Evolutionary conservation across 139 green algal genomes (phyloP), one percentile per base, ranked within the genome.

Genomic region (Bryopsis sp.): DNA sequence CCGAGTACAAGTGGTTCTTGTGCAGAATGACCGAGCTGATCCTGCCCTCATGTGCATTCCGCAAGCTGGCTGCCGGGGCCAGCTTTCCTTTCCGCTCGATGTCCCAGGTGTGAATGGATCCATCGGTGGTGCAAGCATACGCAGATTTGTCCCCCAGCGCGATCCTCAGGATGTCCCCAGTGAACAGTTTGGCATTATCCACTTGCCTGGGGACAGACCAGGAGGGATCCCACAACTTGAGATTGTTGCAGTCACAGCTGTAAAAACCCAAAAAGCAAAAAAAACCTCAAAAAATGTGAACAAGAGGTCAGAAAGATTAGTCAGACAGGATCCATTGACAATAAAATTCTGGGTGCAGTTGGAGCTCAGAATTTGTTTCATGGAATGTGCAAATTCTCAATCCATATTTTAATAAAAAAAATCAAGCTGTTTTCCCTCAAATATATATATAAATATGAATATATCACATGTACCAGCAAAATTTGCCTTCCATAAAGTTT

Each of bases 161-260:
- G 24, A 65, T 65, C 8, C 15, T 47, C 15, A 65, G 58, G 43
- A 65, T 65, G 58, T 65, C 29, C 3, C 58, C 58, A 26, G 39
- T 65, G 5, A 35, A 39, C 7, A 65, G 28, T 39, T 31, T 32
- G 4, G 28, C 31, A 39, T 65, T 22, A 7, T 33, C 7, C 5
- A 39, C 28, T 47, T 65, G 58, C 28, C 58, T 31, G 4, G 58
- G 58, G 19, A 35, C 43, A 33, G 58, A 39, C 58, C 58, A 65
- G 6, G 58, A 65, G 7, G 43, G 29, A 65, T 65, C 58, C 58
- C 58, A 65, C 43, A 47, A 33, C 3, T 33, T 31, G 4, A 65
- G 29, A 26, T 15, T 65, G 28, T 65, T 65, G 29, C 58, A 65
- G 43, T 65, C 58, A 11, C 26, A 39, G 31, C 58, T 65, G n/a